Evolutionary conservation across 139 green algal species (phyloP).

Genomic region (Tetradesmus lagerheimii): DNA sequence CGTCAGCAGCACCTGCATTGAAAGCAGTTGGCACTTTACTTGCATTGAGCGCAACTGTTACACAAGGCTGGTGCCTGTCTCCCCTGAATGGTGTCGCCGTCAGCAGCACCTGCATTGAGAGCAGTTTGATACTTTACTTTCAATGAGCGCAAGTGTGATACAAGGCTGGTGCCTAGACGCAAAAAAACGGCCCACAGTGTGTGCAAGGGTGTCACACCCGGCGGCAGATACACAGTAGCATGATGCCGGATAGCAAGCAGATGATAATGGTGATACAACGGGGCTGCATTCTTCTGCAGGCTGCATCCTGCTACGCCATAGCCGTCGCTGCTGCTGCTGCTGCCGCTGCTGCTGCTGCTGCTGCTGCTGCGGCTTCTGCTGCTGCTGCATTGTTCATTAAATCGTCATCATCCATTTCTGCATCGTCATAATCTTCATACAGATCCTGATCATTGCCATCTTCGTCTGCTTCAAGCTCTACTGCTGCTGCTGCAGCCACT

Average conservation of each 20-base stretch:
- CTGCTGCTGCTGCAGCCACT: not conserved
- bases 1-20: slow-evolving; percentile 22
- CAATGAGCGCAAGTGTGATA: too few relatives aligned
- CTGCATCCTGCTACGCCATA: not conserved
- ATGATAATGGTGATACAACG: too few relatives aligned
- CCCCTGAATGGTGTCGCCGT: slow-evolving; percentile 13
- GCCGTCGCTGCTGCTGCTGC: not conserved
- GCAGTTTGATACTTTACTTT: too few relatives aligned
- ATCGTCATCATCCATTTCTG: not conserved
- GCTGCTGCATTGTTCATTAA: not conserved
- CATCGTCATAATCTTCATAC: not conserved
- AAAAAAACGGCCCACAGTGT: too few relatives aligned
- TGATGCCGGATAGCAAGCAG: too few relatives aligned
- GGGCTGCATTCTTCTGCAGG: not conserved
- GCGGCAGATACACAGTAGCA: too few relatives aligned
- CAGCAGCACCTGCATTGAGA: slow-evolving; percentile 8
- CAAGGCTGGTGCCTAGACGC: too few relatives aligned
- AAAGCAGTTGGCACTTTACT: not conserved
- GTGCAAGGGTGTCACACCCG: too few relatives aligned
- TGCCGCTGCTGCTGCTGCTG: not conserved
- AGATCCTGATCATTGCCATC: not conserved
- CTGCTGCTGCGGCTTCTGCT: not conserved
- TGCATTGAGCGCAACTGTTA: too few relatives aligned
- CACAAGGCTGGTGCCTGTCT: not conserved
- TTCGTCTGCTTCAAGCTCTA: too few relatives aligned